Base-by-base conservation (phyloP, 495 filamentous ascomycete species). In the Tetracladium setigerum region DNA sequence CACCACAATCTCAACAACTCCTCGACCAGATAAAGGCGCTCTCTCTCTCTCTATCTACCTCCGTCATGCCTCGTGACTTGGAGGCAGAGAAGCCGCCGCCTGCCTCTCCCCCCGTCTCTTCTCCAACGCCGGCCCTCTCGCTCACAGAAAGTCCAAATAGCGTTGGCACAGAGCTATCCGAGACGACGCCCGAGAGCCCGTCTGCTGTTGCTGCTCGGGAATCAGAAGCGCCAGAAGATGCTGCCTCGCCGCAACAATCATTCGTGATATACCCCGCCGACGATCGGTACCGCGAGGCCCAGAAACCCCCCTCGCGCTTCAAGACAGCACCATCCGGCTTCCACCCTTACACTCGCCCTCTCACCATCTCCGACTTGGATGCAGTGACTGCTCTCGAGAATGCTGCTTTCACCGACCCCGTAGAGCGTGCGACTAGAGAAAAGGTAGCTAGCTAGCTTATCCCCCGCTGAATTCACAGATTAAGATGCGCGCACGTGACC, bases 361-460 rank as follows among this genome's bases (percentile, higher is more conserved):
- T 96, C 31, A 84, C 76, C 18, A 62, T 78, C 38, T 79, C 79
- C 0, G 86, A 95, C 58, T 66, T 88, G 10, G 86, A 92, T 0
- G 79, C 84, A 16, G 91, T 86, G 62, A 67, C 88, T 19, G 68
- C 68, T 12, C 73, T 96, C 30, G 90, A 96, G 63, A 78, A 81
- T 39, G 77, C 74, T 0, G 78, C 83, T 2, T 95, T 95, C 56
- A 73, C 79, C 1, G 68, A 86, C 50, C 65, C 71, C 5, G 61
- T 71, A 5, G 83, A 95, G 64, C 74, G 87, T 32, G 84, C 82
- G 52, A 76, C 84, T 14, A 72, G 69, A 58, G 88, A 94, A 53
- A 95, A 95, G 79, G 89, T 87, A 71, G 50, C 72, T 62, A n/a
- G n/a, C n/a, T n/a, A n/a, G n/a, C n/a, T n/a, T n/a, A n/a, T n/a